These are phyloP conservation scores for Eimeria maxima DNA, from an alignment of 169 alveolate species.

Conservation along the genomic window DNA sequence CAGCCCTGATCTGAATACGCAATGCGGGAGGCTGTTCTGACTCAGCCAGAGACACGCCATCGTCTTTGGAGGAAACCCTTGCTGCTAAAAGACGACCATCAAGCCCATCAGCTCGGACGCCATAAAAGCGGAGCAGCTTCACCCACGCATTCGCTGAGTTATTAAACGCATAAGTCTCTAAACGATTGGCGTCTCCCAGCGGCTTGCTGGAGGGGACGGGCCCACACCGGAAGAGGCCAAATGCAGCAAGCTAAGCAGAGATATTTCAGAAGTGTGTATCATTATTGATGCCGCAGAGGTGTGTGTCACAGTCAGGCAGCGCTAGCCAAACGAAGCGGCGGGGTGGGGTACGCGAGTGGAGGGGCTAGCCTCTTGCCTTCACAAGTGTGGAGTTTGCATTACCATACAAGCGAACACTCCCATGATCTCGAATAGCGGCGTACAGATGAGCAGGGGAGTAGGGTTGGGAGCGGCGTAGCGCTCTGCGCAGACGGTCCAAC, in stretches of 20 bases:
- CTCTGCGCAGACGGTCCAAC: conserved; percentile 72
- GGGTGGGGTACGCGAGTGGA: too few relatives aligned
- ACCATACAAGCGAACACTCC: conserved; percentile 77
- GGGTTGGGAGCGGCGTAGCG: conserved; percentile 72
- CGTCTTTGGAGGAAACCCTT: conserved; percentile 48
- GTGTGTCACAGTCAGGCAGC: conserved; percentile 1
- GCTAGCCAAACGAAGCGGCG: background rate
- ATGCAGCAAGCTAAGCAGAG: background rate
- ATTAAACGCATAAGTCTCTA: background rate
- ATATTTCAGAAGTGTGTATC: background rate
- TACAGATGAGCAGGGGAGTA: conserved; percentile 75
- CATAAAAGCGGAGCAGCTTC: conserved; percentile 44
- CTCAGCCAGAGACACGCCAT: conserved; percentile 73
- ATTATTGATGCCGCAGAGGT: background rate
- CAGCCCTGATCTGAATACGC: background rate
- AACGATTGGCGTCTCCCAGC: background rate
- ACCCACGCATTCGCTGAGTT: conserved; percentile 72
- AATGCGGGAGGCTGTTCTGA: background rate
- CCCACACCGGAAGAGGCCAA: background rate
- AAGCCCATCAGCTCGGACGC: conserved; percentile 72
- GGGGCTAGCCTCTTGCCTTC: background rate
- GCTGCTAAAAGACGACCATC: conserved; percentile 69
- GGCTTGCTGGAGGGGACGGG: background rate
- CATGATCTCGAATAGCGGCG: conserved; percentile 68
- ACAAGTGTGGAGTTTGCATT: conserved; percentile 44